These are phyloP conservation scores for Besnoitia besnoiti DNA, from an alignment of 169 alveolate genomes.

Conservation along the genomic window DNA sequence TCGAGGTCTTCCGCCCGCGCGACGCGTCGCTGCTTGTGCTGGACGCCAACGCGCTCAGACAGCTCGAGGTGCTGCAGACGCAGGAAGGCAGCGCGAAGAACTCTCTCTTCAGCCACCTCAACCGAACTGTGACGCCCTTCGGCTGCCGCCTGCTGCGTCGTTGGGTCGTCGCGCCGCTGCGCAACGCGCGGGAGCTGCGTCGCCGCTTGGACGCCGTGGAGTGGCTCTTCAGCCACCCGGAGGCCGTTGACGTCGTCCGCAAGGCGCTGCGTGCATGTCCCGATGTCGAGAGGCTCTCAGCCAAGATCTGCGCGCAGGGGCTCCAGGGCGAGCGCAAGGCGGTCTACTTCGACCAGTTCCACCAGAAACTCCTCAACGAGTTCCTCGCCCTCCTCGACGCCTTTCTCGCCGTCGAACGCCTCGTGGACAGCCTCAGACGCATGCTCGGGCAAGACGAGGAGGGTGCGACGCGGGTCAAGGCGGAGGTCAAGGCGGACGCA, in stretches of 20 bases:
- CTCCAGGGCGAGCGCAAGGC: slow-evolving; percentile 87
- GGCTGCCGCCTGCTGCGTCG: slow-evolving; percentile 92
- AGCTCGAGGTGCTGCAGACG: slow-evolving; percentile 58
- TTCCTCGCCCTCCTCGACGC: slow-evolving; percentile 46
- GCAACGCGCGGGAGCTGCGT: slow-evolving; percentile 82
- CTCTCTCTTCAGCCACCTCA: slow-evolving; percentile 86
- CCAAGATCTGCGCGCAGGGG: slow-evolving; percentile 83
- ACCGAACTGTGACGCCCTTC: slow-evolving; percentile 91
- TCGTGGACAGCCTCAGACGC: background rate
- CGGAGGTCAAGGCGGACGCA: background rate
- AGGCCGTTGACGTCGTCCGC: slow-evolving; percentile 66
- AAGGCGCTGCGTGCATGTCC: slow-evolving; percentile 65
- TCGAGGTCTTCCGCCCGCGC: slow-evolving; percentile 12
- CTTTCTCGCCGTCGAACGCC: slow-evolving; percentile 15
- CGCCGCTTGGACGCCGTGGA: slow-evolving; percentile 92
- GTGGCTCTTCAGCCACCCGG: slow-evolving; percentile 78
- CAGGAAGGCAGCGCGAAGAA: slow-evolving; percentile 62
- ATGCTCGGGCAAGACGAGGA: background rate
- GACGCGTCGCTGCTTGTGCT: background rate
- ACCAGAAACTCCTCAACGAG: slow-evolving; percentile 42
- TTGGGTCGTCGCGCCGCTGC: slow-evolving; percentile 95
- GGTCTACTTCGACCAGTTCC: slow-evolving; percentile 74
- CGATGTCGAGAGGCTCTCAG: slow-evolving; percentile 84
- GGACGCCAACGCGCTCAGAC: slow-evolving; percentile 58
- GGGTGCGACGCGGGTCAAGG: background rate